Evolutionary conservation across 1,284 basidiomycete species (phyloP).

Genomic region (Neolentinus lepideus): DNA sequence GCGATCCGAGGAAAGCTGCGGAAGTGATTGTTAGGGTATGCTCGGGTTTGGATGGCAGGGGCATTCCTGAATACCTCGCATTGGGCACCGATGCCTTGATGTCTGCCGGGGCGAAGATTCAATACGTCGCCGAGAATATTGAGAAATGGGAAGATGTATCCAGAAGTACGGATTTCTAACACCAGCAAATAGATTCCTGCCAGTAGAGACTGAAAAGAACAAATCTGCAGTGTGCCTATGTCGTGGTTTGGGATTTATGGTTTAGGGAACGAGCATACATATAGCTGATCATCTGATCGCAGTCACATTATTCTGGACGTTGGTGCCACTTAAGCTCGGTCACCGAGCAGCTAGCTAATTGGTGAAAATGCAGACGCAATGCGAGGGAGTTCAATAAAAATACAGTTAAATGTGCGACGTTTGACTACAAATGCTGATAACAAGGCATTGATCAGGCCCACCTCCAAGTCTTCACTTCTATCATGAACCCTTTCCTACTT

Average conservation of each 20-base stretch:
- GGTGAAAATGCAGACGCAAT: too few species aligned
- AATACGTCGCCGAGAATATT: background rate
- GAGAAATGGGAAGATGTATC: conserved; percentile 3
- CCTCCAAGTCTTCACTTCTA: conserved; percentile 18
- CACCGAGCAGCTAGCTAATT: too few species aligned
- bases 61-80: background rate
- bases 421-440: background rate
- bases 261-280: too few species aligned
- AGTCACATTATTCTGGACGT: too few species aligned
- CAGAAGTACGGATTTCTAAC: conserved; percentile 1
- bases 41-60: background rate
- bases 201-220: too few species aligned
- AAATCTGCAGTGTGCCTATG: too few species aligned
- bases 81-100: background rate
- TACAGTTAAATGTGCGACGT: background rate
- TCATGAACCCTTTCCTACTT: conserved; percentile 16
- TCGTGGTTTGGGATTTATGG: too few species aligned
- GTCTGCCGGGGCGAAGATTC: background rate
- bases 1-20: conserved; percentile 1
- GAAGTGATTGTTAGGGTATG: background rate
- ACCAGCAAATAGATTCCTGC: too few species aligned
- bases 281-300: too few species aligned
- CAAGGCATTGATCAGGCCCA: conserved; percentile 8
- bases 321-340: too few species aligned
- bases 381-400: background rate